A percentile compares a stretch with the other conserved stretches of the same genome.
These are phyloP conservation scores for Boletellus ananas DNA, from an alignment of 768 basidiomycete species.

Conservation along the genomic window DNA sequence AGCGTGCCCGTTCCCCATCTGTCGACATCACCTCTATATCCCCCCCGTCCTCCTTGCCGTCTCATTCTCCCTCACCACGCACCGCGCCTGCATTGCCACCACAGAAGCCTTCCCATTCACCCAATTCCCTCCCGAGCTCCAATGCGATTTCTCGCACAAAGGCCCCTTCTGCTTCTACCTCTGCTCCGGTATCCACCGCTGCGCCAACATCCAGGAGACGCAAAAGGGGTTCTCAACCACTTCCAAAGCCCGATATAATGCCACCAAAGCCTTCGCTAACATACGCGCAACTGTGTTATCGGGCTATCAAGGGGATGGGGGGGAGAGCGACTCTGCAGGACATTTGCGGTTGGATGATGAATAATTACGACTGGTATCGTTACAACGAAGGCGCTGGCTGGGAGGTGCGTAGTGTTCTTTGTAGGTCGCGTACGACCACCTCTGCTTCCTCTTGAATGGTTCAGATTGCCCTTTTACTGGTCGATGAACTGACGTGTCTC, in stretches of 20 bases:
- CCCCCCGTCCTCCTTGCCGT: constrained; percentile 77
- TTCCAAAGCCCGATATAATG: constrained; percentile 67
- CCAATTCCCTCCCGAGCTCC: constrained; percentile 58
- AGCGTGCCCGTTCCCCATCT: constrained; percentile 70
- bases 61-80: constrained; percentile 66
- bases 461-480: constrained; percentile 2
- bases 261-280: constrained; percentile 88
- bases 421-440: background rate
- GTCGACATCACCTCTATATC: constrained; percentile 80
- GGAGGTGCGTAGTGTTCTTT: constrained; percentile 60
- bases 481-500: constrained; percentile 9
- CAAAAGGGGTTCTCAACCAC: constrained; percentile 51
- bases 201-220: constrained; percentile 55
- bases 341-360: constrained; percentile 89
- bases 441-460: background rate
- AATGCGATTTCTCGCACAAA: constrained; percentile 50
- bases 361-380: constrained; percentile 86
- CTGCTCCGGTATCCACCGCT: constrained; percentile 6
- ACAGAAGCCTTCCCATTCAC: constrained; percentile 44
- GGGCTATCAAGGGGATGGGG: constrained; percentile 76
- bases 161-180: constrained; percentile 30
- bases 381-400: constrained; percentile 80
- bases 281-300: constrained; percentile 88
- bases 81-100: constrained; percentile 40
- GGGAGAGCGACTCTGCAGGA: constrained; percentile 90